These are phyloP conservation scores for Meyerozyma smithsonii DNA, from an alignment of 1,139 yeast genomes.

Conservation along the genomic window DNA sequence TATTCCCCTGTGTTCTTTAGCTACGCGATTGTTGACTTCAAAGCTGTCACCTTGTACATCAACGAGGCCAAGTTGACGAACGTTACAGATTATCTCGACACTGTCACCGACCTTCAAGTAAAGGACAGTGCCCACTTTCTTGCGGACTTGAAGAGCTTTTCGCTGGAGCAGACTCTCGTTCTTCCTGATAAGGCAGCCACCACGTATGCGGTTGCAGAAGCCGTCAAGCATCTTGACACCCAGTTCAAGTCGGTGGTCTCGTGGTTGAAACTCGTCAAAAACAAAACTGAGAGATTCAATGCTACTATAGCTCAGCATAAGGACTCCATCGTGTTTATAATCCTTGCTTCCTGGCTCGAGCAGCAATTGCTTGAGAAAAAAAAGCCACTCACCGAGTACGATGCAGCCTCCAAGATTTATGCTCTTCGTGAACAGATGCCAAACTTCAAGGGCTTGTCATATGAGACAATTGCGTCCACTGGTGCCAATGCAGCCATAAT, in stretches of 20 bases:
- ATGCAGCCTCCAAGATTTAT: constrained; percentile 41
- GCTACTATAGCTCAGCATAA: constrained; percentile 39
- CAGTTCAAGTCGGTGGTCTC: constrained; percentile 31
- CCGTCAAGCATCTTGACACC: constrained; percentile 8
- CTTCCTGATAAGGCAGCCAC: constrained; percentile 30
- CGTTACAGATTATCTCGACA: constrained; percentile 20
- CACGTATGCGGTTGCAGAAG: constrained; percentile 28
- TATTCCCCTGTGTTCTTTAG: constrained; percentile 50
- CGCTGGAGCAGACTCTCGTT: constrained; percentile 18
- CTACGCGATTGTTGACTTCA: constrained; percentile 34
- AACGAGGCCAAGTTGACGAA: constrained; percentile 28
- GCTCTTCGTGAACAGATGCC: constrained; percentile 38
- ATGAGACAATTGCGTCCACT: constrained; percentile 50
- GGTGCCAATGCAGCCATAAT: constrained; percentile 54
- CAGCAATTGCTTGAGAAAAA: constrained; percentile 26
- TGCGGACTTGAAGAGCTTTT: constrained; percentile 22
- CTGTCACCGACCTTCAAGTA: constrained; percentile 25
- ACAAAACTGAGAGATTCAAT: constrained; percentile 33
- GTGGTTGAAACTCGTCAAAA: constrained; percentile 33
- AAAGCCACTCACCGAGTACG: constrained; percentile 29
- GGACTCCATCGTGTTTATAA: constrained; percentile 39
- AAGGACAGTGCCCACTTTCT: constrained; percentile 30
- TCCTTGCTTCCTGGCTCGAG: constrained; percentile 41
- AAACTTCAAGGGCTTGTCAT: constrained; percentile 48
- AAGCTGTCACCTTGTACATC: constrained; percentile 32